phyloP scores from a whole-genome alignment of 225 moss, liverwort and hornwort species.

The Bryum argenteum region DNA sequence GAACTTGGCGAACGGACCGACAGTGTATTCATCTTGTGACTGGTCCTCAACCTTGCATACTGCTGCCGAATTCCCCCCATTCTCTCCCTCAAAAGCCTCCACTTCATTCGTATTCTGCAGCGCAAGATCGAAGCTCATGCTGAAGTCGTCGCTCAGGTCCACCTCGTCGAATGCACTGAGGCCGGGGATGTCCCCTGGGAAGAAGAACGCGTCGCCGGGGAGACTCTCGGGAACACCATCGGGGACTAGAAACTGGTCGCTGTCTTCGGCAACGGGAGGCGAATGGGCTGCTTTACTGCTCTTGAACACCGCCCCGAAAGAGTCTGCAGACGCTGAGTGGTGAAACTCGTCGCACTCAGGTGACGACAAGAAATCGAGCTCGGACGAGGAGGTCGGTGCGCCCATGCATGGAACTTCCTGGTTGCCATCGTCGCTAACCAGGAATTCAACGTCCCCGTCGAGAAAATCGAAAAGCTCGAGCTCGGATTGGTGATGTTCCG shows the following conservation, averaged over 20 bases:
- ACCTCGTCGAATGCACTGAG: conserved; percentile 43
- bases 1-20: conserved; percentile 49
- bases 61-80: not conserved
- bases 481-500: conserved; percentile 22
- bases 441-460: conserved; percentile 37
- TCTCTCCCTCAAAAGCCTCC: conserved; percentile 51
- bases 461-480: conserved; percentile 39
- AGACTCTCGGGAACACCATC: conserved; percentile 20
- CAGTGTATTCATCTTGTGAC: conserved; percentile 3
- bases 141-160: conserved; percentile 46
- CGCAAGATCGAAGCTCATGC: conserved; percentile 51
- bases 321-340: conserved; percentile 51
- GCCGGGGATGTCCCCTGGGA: conserved; percentile 54
- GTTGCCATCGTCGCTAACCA: conserved; percentile 38
- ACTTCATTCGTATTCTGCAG: conserved; percentile 18
- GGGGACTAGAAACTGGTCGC: conserved; percentile 55
- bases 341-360: conserved; percentile 35
- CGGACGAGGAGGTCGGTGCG: conserved; percentile 17
- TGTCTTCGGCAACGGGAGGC: conserved; percentile 24
- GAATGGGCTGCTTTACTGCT: conserved; percentile 49
- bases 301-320: conserved; percentile 50
- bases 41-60: conserved; percentile 16
- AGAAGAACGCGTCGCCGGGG: conserved; percentile 38
- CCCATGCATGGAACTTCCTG: conserved; percentile 53
- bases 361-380: conserved; percentile 26